Base-by-base conservation (phyloP, 208 protist genomes). In the Acanthamoeba triangularis region DNA sequence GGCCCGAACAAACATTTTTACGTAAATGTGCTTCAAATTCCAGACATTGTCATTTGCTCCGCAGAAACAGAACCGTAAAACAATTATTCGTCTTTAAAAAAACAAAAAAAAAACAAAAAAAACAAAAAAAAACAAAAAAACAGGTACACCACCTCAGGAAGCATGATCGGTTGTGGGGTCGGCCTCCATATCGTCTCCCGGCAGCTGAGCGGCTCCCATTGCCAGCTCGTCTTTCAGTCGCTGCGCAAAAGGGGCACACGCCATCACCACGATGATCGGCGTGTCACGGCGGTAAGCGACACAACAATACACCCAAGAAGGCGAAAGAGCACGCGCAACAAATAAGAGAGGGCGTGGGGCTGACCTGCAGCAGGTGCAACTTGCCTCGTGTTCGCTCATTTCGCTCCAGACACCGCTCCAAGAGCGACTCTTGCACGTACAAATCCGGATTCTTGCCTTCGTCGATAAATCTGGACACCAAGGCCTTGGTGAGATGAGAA, bases 391-490 rank as follows among this genome's bases (percentile, higher is more conserved):
- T 88, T 88, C 80, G 44, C 49, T 88, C 80, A 23, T 88, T 88
- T 37, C 80, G 80, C 23, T 88, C 80, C 30, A 88, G 80, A 37
- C 80, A 88, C 14, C 80, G 25, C 49, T 88, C 47, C 25, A 88
- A 63, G 30, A 88, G 80, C 14, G 80, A 88, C 35, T 88, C 80
- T 49, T 88, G 80, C 65, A 88, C 41, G 37, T 88, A 88, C 49
- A 88, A 63, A 41, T 88, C 80, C 13, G 80, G 80, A 37, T 88
- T 88, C 80, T 88, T 88, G 80, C 80, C 80, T 14, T 88, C 80
- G 30, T 88, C 80, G 7, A 88, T 88, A 14, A 88, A 88, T 49
- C 80, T 88, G 28, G 0, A 72, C 14, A 11, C 61, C 35, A 47
- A 14, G 16, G 33, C 33, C 30, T 23, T 80, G 4, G 6, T 4